These are phyloP conservation scores for Lentithecium fluviatile DNA, from an alignment of 495 filamentous ascomycete species.

Conservation along the genomic window DNA sequence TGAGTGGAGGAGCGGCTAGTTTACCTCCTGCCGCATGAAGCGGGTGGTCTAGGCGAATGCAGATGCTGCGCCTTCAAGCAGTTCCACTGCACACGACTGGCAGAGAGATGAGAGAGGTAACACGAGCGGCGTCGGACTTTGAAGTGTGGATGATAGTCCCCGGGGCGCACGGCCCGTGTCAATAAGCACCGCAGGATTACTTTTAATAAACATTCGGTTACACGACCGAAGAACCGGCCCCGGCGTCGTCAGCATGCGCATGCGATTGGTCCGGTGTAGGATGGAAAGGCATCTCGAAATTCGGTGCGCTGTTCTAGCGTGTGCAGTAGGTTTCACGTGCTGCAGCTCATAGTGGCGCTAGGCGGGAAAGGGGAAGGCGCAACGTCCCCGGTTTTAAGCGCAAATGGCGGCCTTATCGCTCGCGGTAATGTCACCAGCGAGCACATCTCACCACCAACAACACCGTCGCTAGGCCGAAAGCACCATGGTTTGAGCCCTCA, in stretches of 20 bases:
- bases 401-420: background rate
- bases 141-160: constrained; percentile 30
- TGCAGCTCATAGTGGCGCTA: too few relatives aligned
- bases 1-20: background rate
- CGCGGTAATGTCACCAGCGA: background rate
- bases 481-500: too few relatives aligned
- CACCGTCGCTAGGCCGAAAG: too few relatives aligned
- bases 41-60: constrained; percentile 5
- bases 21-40: constrained; percentile 11
- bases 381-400: background rate
- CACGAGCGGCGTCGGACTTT: constrained; percentile 24
- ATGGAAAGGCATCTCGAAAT: background rate
- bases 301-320: background rate
- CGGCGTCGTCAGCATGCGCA: background rate
- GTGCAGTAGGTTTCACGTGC: too few relatives aligned
- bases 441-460: too few relatives aligned
- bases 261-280: background rate
- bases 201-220: constrained; percentile 28
- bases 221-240: background rate
- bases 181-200: constrained; percentile 35
- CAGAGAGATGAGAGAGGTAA: background rate
- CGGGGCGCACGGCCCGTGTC: constrained; percentile 19
- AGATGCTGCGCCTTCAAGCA: constrained; percentile 3
- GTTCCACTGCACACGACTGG: background rate
- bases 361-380: background rate